Conservation (phyloP, 495 filamentous ascomycete species). For the Trichoderma parareesei region DNA sequence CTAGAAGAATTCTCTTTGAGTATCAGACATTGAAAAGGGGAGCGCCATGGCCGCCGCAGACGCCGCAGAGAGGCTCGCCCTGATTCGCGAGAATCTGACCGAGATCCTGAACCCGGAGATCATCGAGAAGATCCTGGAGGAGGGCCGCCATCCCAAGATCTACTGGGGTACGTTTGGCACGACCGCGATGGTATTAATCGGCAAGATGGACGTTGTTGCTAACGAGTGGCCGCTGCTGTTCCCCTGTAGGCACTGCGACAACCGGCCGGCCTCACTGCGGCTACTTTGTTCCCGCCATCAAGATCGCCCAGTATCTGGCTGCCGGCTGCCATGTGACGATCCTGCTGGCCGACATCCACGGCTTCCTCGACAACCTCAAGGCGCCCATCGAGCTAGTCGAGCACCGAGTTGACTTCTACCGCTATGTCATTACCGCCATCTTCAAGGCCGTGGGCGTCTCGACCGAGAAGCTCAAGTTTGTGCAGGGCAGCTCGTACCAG, state of each 20-base stretch:
- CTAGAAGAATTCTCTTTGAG: background rate
- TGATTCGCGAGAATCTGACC: constrained; percentile 73
- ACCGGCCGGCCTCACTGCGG: constrained; percentile 74
- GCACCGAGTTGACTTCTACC: constrained; percentile 65
- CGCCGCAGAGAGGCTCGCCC: constrained; percentile 38
- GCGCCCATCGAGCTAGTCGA: constrained; percentile 84
- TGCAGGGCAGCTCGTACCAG: constrained; percentile 83
- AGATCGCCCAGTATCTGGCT: constrained; percentile 79
- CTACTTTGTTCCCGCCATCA: constrained; percentile 79
- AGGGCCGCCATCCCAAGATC: constrained; percentile 62
- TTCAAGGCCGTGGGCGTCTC: constrained; percentile 64
- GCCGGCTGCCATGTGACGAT: constrained; percentile 78
- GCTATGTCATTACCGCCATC: constrained; percentile 53
- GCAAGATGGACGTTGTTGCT: constrained; percentile 1
- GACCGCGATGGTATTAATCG: background rate
- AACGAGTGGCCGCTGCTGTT: constrained; percentile 12
- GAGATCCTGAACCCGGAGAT: constrained; percentile 84
- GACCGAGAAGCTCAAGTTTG: constrained; percentile 72
- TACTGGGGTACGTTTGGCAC: constrained; percentile 64
- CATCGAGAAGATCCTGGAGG: constrained; percentile 64
- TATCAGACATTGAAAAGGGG: background rate
- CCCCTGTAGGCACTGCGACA: constrained; percentile 57
- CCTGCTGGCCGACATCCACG: constrained; percentile 75
- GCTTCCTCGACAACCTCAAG: constrained; percentile 76
- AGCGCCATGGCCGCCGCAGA: constrained; percentile 8